Conservation (phyloP, 2,329 filamentous ascomycete genomes). For the Neopestalotiopsis sp. region DNA sequence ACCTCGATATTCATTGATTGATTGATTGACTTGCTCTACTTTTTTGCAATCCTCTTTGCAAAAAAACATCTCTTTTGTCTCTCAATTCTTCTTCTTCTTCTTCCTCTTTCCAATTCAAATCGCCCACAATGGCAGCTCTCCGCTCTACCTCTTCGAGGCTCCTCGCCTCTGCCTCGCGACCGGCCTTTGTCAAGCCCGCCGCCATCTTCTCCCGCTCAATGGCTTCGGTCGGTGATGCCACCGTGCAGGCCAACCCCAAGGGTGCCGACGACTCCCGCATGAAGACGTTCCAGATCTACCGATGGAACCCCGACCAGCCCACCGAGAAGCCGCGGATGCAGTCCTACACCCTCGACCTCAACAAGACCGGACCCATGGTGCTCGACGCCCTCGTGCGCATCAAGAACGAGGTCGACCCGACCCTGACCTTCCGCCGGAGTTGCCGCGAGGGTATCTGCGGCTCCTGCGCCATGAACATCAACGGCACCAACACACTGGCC, state of each 20-base stretch:
- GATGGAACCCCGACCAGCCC: conserved; percentile 95
- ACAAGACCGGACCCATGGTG: conserved; percentile 99
- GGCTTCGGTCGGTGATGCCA: conserved; percentile 63
- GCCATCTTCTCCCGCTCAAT: conserved; percentile 57
- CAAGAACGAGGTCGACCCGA: conserved; percentile 98
- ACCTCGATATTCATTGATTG: neutral
- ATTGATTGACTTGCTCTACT: neutral
- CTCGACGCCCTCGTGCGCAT: conserved; percentile 95
- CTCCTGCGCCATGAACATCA: conserved; percentile 99
- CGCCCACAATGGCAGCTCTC: conserved; percentile 63
- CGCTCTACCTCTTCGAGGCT: conserved; percentile 62
- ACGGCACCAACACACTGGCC: conserved; percentile 96
- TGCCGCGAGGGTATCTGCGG: conserved; percentile 99
- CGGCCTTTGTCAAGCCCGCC: conserved; percentile 39
- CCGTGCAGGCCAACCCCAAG: conserved; percentile 66
- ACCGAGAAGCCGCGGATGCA: conserved; percentile 95
- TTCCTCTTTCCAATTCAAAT: neutral
- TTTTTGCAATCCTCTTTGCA: too few relatives aligned
- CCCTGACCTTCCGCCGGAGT: conserved; percentile 92
- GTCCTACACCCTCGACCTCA: conserved; percentile 91
- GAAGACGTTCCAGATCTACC: conserved; percentile 98
- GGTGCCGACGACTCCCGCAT: conserved; percentile 63
- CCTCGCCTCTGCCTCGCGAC: conserved; percentile 52
- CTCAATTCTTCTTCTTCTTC: neutral
- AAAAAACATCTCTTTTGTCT: conserved; percentile 1